Evolutionary conservation across 257 asterid genomes (phyloP).

Genomic region (Thymus quinquecostatus): DNA sequence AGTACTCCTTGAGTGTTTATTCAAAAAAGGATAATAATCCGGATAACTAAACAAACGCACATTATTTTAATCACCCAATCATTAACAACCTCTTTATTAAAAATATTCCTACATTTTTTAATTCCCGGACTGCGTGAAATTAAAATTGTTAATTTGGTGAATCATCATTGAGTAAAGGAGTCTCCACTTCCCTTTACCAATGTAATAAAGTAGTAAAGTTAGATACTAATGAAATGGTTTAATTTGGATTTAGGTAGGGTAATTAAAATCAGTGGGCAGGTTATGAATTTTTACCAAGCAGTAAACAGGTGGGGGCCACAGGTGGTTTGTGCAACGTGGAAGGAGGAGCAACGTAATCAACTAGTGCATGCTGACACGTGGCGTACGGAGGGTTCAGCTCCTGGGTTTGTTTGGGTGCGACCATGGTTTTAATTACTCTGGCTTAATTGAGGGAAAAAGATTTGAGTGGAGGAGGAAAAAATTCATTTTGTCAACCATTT

Average conservation of each 20-base stretch:
- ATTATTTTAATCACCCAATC: background rate
- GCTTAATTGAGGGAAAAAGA: background rate
- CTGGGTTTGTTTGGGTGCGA: background rate
- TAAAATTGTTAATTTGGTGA: background rate
- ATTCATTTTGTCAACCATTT: background rate
- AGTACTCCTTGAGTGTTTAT: background rate
- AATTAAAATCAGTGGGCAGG: background rate
- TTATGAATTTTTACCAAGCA: background rate
- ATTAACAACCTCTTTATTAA: background rate
- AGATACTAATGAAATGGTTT: too few species aligned
- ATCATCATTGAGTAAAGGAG: background rate
- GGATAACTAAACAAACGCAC: background rate
- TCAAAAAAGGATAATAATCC: slow-evolving; percentile 6
- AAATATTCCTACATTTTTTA: too few species aligned
- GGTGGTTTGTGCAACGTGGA: slow-evolving; percentile 14
- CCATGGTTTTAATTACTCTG: too few species aligned
- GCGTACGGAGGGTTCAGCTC: background rate
- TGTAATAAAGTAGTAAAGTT: too few species aligned
- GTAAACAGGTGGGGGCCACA: too few species aligned
- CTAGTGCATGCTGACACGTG: slow-evolving; percentile 35
- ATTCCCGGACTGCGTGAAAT: background rate
- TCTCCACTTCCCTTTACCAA: background rate
- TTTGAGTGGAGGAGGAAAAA: background rate
- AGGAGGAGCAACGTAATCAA: slow-evolving; percentile 22
- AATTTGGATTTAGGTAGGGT: too few species aligned